Evolutionary conservation across 1,284 basidiomycete genomes (phyloP), one percentile per base, ranked within the genome.

Genomic region (Wallemia mellicola): DNA sequence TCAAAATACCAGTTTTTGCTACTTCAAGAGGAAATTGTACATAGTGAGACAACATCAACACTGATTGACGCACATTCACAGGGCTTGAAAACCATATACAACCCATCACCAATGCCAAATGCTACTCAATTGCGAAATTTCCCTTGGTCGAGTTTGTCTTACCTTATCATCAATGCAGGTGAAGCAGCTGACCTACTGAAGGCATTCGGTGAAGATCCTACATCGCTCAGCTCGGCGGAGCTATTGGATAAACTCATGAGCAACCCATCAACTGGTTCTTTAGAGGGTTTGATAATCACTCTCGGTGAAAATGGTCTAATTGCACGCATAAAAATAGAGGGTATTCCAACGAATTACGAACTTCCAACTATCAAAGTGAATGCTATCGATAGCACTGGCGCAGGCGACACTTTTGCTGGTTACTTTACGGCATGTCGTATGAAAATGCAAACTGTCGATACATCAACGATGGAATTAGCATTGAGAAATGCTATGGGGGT

Each of bases 21-120:
- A n/a, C 66, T 77, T 1, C 76, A 77, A 62, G 77, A 78, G 64
- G 76, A 78, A 66, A 75, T 78, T 59, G 75, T 75, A 0, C 67
- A 76, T 15, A 58, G 63, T 0, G 68, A 70, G 3, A 77, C 76
- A 2, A 60, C 68, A 17, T 64, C 69, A 2, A 73, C 74, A 63
- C 67, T 75, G 58, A 58, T 24, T 15, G 60, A 62, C 2, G 71
- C 71, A 25, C 60, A 61, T 22, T 60, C 24, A 59, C 64, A 57
- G 60, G 63, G 65, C 24, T 27, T 72, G 1, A 67, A 62, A 17
- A 70, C 70, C 3, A 63, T 77, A n/a, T 75, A 74, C 68, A 78
- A 78, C 65, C 76, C 76, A 0, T 73, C 72, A 0, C 76, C 76
- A 2, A 76, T 78, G 73, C 72, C 72, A 1, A 64, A 67, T 1